Evolutionary conservation across 192 early-diverging fungal species (phyloP).

Genomic region (Coemansia furcata): DNA sequence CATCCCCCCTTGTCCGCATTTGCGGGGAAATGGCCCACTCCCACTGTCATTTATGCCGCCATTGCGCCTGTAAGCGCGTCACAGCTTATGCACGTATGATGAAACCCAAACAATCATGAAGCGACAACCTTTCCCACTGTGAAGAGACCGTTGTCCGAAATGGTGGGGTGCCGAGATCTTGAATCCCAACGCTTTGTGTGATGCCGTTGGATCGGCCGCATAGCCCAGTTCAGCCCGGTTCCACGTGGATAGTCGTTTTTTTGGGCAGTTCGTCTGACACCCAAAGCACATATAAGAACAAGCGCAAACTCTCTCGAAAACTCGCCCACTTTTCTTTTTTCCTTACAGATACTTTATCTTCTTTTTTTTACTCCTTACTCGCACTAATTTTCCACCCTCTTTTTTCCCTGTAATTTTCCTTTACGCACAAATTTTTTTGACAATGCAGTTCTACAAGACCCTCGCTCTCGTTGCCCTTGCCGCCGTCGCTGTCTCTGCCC

Average conservation of each 20-base stretch:
- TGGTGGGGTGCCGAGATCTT: neutral
- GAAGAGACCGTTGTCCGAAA: neutral
- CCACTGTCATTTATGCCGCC: neutral
- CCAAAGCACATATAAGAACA: neutral
- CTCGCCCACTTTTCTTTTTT: neutral
- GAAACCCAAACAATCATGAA: neutral
- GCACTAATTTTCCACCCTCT: neutral
- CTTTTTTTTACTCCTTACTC: neutral
- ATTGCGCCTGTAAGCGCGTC: no score
- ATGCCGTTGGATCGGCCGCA: slow-evolving; percentile 2
- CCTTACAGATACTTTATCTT: neutral
- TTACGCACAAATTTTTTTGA: neutral
- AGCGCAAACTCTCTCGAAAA: neutral
- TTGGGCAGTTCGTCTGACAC: neutral
- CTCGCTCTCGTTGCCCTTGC: slow-evolving; percentile 38
- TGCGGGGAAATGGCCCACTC: neutral
- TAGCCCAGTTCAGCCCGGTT: neutral
- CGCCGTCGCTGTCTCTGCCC: slow-evolving; percentile 28
- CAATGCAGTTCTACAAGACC: slow-evolving; percentile 51
- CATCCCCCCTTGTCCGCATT: slow-evolving; percentile 1
- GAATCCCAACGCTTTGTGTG: neutral
- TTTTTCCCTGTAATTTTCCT: slow-evolving; percentile 1
- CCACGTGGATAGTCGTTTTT: neutral
- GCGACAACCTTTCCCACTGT: neutral
- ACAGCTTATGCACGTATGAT: neutral